A percentile compares a stretch with the other conserved stretches of the same genome.
Evolutionary conservation across 495 filamentous ascomycete species (phyloP).

Genomic region (Collariella sp.): DNA sequence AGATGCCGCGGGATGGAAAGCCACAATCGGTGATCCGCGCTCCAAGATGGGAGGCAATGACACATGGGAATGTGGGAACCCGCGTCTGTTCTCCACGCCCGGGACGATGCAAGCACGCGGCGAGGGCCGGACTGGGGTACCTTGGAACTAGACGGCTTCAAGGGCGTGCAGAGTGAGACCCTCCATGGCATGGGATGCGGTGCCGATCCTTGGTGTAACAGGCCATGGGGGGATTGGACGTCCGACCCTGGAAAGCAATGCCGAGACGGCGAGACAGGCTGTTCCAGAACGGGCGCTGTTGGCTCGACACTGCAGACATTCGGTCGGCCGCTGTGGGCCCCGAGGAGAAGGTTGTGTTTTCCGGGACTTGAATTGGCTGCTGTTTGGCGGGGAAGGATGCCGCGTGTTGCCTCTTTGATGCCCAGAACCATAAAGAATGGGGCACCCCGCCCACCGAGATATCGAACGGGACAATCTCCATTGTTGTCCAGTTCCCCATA

Average conservation of each 20-base stretch:
- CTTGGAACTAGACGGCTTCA: too few species aligned
- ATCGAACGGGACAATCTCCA: not conserved
- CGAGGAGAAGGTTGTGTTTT: not conserved
- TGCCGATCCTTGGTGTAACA: constrained; percentile 1
- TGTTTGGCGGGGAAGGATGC: not conserved
- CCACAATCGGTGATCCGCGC: constrained; percentile 3
- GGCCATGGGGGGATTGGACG: too few species aligned
- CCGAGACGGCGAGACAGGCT: not conserved
- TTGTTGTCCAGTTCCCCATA: not conserved
- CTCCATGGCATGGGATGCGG: not conserved
- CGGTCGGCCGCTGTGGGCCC: not conserved
- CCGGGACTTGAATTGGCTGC: not conserved
- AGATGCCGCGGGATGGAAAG: constrained; percentile 4
- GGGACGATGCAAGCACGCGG: constrained; percentile 7
- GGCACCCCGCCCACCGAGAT: not conserved
- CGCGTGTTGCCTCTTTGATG: not conserved
- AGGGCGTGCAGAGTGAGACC: not conserved
- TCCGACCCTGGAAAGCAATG: not conserved
- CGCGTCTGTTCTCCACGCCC: constrained; percentile 1
- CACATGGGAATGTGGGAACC: constrained; percentile 17
- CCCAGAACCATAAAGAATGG: not conserved
- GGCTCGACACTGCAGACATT: not conserved
- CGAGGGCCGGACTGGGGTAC: constrained; percentile 14
- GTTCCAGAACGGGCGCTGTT: not conserved
- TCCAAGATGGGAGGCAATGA: constrained; percentile 17